Evolutionary conservation across 1,284 basidiomycete genomes (phyloP), one percentile per base, ranked within the genome.

Genomic region (Ceratobasidium sp.): DNA sequence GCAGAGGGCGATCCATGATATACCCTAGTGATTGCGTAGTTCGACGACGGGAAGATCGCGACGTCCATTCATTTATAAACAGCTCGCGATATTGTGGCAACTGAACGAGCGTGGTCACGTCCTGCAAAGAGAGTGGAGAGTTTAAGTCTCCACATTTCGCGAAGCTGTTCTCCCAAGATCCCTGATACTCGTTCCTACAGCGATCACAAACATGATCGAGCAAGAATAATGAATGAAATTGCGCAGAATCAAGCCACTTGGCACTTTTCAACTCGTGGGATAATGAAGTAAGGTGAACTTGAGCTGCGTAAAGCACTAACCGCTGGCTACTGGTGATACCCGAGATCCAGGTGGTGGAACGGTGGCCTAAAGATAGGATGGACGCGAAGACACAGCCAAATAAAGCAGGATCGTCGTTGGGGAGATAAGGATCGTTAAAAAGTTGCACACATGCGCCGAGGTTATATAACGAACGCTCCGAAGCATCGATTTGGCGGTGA

Each of bases 381-480:
- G 38, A 17, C n/a, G 43, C 35, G n/a, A 64, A 15, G 31, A 29
- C 34, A 15, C 49, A 31, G 8, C 60, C 60, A 29, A 64, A 64
- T 17, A 27, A 1, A 3, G 34, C 17, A 17, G 22, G 34, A 17
- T 64, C n/a, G 17, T 17, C 7, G 17, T 7, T 17, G n/a, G 27
- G n/a, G 1, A 7, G 13, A 17, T 8, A 34, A 12, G 38, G 20
- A 17, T 40, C 38, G 7, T 8, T 7, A 40, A 8, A 40, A 8
- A 40, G 38, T 40, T 17, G 38, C 7, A 40, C 17, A 17, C 38
- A 40, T 40, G 38, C 17, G 17, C 17, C 38, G 7, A 40, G 38
- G 38, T 40, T 40, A 8, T 7, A 40, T 8, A 17, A n/a, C n/a
- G n/a, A n/a, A n/a, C n/a, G 38, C 38, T 40, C 8, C 17, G 7